These are phyloP conservation scores for Limtongia smithiae DNA, from an alignment of 805 yeast genomes.

Conservation along the genomic window DNA sequence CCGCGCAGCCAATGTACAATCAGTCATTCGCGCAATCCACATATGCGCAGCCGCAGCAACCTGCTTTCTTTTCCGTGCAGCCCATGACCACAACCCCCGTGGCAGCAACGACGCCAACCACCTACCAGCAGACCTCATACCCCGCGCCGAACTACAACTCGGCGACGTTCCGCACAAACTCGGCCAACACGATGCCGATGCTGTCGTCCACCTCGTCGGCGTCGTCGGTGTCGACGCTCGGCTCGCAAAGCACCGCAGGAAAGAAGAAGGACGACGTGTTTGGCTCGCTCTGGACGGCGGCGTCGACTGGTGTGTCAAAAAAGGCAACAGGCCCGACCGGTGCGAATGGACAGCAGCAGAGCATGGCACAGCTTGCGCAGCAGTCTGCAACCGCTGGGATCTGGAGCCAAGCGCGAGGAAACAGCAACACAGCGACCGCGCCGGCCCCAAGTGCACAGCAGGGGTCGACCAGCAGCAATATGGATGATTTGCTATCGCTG, in stretches of 20 bases:
- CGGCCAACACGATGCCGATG: too few relatives aligned
- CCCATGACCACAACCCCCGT: background rate
- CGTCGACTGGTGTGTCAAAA: constrained; percentile 31
- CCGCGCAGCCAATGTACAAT: constrained; percentile 12
- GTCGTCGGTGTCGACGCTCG: background rate
- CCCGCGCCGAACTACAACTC: constrained; percentile 22
- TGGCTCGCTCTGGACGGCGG: constrained; percentile 41
- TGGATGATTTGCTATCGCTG: constrained; percentile 13
- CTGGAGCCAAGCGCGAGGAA: constrained; percentile 30
- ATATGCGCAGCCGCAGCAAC: constrained; percentile 4
- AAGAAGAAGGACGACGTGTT: constrained; percentile 37
- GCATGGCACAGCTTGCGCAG: constrained; percentile 33
- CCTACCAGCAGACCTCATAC: background rate
- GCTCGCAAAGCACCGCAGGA: constrained; percentile 5
- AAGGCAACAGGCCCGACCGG: constrained; percentile 4
- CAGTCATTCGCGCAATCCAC: background rate
- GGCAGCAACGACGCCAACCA: background rate
- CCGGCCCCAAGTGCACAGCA: background rate
- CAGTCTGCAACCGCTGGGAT: constrained; percentile 34
- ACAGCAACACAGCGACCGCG: constrained; percentile 3
- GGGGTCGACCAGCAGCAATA: background rate
- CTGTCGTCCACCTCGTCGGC: too few relatives aligned
- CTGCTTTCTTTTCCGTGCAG: background rate
- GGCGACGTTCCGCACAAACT: constrained; percentile 35
- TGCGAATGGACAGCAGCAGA: constrained; percentile 7